These are phyloP conservation scores for Alternaria metachromatica DNA, from an alignment of 2,329 filamentous ascomycete species.

Conservation along the genomic window DNA sequence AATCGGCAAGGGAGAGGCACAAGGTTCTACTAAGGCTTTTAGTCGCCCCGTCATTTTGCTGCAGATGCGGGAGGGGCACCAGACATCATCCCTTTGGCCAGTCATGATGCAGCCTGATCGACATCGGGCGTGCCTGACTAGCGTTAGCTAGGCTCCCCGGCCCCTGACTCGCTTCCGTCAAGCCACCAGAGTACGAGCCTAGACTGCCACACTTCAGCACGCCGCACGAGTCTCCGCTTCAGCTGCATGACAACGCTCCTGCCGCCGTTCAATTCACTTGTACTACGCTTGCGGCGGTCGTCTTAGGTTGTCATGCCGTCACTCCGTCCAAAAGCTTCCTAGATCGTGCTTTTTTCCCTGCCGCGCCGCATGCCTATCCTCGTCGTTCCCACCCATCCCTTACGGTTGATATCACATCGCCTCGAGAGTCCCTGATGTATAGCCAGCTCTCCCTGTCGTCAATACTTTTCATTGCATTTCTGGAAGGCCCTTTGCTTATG, in stretches of 20 bases:
- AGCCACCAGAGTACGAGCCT: slow-evolving; percentile 28
- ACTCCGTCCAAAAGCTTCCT: slow-evolving; percentile 13
- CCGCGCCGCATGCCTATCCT: slow-evolving; percentile 1
- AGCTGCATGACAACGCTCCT: slow-evolving; percentile 31
- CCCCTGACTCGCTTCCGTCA: slow-evolving; percentile 17
- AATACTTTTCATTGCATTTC: not conserved
- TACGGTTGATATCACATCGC: not conserved
- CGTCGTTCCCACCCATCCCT: slow-evolving; percentile 9
- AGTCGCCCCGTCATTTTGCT: slow-evolving; percentile 24
- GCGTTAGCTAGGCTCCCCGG: slow-evolving; percentile 26
- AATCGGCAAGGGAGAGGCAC: slow-evolving; percentile 2
- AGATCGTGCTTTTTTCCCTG: not conserved
- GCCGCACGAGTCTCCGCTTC: slow-evolving; percentile 19
- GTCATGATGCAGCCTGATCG: slow-evolving; percentile 25
- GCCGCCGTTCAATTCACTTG: slow-evolving; percentile 26
- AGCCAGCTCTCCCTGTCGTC: slow-evolving; percentile 9
- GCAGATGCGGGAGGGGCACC: slow-evolving; percentile 23
- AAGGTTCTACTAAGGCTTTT: not conserved
- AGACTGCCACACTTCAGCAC: slow-evolving; percentile 21
- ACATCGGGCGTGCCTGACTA: slow-evolving; percentile 35
- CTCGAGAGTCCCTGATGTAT: slow-evolving; percentile 2
- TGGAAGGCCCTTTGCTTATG: slow-evolving; percentile 13
- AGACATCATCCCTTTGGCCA: slow-evolving; percentile 24
- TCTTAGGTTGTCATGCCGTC: slow-evolving; percentile 27
- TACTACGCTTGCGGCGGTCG: slow-evolving; percentile 18